Conservation (phyloP, 345 rosid species). For the Brassica nigra region DNA sequence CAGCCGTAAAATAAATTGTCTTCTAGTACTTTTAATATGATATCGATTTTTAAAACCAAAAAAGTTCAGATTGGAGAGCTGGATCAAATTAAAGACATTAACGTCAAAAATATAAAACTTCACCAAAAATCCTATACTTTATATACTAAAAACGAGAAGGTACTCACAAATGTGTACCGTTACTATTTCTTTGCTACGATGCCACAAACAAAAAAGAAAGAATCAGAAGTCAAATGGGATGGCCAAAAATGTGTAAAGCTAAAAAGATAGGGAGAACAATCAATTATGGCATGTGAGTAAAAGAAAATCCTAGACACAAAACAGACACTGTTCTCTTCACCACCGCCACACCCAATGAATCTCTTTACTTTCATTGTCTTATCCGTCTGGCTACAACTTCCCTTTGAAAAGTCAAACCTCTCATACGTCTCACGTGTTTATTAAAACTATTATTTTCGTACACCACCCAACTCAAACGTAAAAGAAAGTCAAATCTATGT, state of each 20-base stretch:
- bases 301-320: neutral
- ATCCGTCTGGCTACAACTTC: constrained; percentile 28
- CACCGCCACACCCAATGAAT: constrained; percentile 32
- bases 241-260: constrained; percentile 24
- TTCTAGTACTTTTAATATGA: neutral
- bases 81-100: neutral
- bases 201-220: neutral
- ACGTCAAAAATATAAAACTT: neutral
- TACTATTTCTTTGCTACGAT: neutral
- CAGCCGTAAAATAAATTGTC: neutral
- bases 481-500: constrained; percentile 38
- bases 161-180: neutral
- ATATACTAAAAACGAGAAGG: neutral
- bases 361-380: constrained; percentile 29
- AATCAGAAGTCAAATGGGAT: constrained; percentile 27
- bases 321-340: constrained; percentile 22
- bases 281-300: constrained; percentile 38
- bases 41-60: neutral
- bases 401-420: constrained; percentile 50
- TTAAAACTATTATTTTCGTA: constrained; percentile 10
- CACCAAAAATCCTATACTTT: neutral
- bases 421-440: constrained; percentile 27
- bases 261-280: neutral
- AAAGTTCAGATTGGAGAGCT: neutral
- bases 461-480: constrained; percentile 17